Percentiles rank a stretch among this genome's conserved stretches.
phyloP scores from a whole-genome alignment of 176 grass and related monocot species.

The Phyllostachys edulis region DNA sequence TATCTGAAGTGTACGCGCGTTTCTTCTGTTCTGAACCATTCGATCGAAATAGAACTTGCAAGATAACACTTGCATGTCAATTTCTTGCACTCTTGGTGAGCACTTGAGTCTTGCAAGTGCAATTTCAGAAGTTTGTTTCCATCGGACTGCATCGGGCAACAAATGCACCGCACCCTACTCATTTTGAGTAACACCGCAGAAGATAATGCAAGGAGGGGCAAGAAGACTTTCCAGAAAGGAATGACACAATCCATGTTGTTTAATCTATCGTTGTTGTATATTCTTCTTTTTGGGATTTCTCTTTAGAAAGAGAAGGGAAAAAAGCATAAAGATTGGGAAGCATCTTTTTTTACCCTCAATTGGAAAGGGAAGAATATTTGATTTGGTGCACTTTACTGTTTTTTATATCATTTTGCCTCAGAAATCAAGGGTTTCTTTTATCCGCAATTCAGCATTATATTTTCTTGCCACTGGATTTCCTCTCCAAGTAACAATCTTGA shows the following conservation, averaged over 20 bases:
- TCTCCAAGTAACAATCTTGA: background rate
- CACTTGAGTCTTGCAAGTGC: background rate
- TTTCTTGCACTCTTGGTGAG: background rate
- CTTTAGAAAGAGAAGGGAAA: background rate
- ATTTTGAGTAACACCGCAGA: background rate
- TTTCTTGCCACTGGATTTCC: background rate
- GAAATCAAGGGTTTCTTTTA: background rate
- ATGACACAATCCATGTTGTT: background rate
- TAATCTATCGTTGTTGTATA: background rate
- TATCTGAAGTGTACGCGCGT: background rate
- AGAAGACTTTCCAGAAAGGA: background rate
- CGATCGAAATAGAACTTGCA: background rate
- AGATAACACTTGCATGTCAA: background rate
- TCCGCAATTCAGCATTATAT: background rate
- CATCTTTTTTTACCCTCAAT: background rate
- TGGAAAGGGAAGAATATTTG: conserved; percentile 5
- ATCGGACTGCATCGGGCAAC: background rate
- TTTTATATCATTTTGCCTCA: background rate
- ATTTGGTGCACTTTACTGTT: background rate
- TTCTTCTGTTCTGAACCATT: background rate
- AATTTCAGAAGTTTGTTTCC: background rate
- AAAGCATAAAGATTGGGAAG: conserved; percentile 8
- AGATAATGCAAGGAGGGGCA: background rate
- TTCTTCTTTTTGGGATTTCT: background rate
- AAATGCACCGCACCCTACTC: too few species aligned